Evolutionary conservation across 352 stramenopile genomes (phyloP).

Genomic region (Paralagenidium karlingii): DNA sequence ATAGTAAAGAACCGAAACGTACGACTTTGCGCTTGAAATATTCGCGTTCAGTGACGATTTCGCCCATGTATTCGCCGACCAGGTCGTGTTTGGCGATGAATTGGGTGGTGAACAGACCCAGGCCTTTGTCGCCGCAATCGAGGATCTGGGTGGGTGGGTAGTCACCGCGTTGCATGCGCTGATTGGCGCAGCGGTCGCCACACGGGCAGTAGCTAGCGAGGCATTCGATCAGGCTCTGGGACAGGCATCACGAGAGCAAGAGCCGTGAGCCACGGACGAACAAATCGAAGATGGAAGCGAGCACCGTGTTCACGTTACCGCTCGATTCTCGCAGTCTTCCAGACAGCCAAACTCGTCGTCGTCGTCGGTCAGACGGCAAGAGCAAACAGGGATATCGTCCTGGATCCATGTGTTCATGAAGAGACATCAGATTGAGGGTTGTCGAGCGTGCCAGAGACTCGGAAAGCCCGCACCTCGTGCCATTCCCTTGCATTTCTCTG

Average conservation of each 20-base stretch:
- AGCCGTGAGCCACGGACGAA: background rate
- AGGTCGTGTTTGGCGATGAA: slow-evolving; percentile 45
- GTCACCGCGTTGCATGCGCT: slow-evolving; percentile 48
- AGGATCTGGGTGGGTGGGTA: slow-evolving; percentile 42
- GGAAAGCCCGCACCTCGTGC: no score
- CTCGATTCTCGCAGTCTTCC: slow-evolving; percentile 66
- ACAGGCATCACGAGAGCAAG: background rate
- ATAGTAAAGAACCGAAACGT: slow-evolving; percentile 23
- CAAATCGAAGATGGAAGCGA: background rate
- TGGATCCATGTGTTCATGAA: no score
- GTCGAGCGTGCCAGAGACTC: no score
- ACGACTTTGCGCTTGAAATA: slow-evolving; percentile 69
- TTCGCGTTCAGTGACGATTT: slow-evolving; percentile 76
- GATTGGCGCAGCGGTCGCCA: slow-evolving; percentile 53
- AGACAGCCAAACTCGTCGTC: slow-evolving; percentile 34
- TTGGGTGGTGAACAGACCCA: slow-evolving; percentile 35
- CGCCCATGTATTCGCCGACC: slow-evolving; percentile 72
- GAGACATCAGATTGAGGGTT: no score
- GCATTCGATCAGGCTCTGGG: slow-evolving; percentile 55
- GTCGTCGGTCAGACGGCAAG: slow-evolving; percentile 20
- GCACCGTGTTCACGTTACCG: slow-evolving; percentile 14
- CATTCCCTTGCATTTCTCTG: slow-evolving; percentile 52
- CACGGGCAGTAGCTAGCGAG: slow-evolving; percentile 42
- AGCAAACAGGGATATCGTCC: slow-evolving; percentile 60
- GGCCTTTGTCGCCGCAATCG: slow-evolving; percentile 42